Base-by-base conservation (phyloP, 2,329 filamentous ascomycete species). In the Penicillium sp. region DNA sequence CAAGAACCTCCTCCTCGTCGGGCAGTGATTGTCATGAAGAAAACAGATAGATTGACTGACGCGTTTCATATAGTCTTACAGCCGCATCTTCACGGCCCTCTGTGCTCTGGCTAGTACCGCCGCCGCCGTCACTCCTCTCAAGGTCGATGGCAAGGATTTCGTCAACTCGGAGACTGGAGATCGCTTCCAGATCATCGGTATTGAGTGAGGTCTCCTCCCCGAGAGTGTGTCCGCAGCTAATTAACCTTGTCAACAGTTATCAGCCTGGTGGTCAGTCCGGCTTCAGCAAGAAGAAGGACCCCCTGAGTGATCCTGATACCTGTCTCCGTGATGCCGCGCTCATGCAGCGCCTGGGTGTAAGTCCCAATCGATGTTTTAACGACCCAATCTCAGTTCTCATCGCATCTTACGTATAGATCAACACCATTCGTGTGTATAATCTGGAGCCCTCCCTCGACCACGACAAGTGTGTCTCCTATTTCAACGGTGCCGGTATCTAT, bases 351-450 rank as follows among this genome's bases (percentile, higher is more conserved):
- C 72, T 87, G 44, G 84, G 84, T 68, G 80, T 80, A 74, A 52
- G 74, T 65, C 1, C 15, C 7, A 27, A 27, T 7, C 6, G 10
- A 27, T 27, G 26, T 10, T 27, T 27, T 10, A 10, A n/a, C n/a
- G 26, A 27, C 10, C 26, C 10, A 7, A 27, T 27, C 7, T 10
- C 26, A 27, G 26, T 6, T 27, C 18, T 10, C 15, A 18, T 12
- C 5, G 5, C 13, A 12, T 27, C 12, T 23, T 26, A 18, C 36
- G 42, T 13, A 5, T 52, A 78, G 75, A 63, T 84, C 59, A 87
- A 87, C 70, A 84, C 83, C 7, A 84, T 87, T 60, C 83, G 84
- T 52, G 78, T 84, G 47, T 87, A 87, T 78, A 86, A 86, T 67
- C 70, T 87, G 55, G 78, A 84, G 56, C 82, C 84, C 15, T 72